Evolutionary conservation across 2,329 filamentous ascomycete genomes (phyloP).

Genomic region (Madurella mycetomatis): DNA sequence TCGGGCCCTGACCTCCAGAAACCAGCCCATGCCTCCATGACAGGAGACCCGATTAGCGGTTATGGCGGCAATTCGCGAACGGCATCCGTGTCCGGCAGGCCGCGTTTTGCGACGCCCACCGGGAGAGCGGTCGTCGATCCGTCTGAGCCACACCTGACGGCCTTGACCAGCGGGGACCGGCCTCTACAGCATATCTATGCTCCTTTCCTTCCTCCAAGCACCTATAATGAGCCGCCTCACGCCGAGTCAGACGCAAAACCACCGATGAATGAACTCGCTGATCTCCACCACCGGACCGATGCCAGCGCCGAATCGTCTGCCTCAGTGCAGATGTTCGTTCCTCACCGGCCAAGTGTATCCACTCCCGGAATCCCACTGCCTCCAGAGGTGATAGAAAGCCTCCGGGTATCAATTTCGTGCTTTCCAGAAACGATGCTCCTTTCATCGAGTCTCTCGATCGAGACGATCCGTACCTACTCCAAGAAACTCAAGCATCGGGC

Average conservation of each 20-base stretch:
- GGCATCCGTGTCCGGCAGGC: neutral
- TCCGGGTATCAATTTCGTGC: conserved; percentile 50
- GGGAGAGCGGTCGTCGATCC: conserved; percentile 21
- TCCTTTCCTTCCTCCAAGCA: neutral
- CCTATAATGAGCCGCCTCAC: neutral
- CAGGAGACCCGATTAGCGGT: no score
- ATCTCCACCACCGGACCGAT: neutral
- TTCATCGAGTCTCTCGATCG: conserved; percentile 51
- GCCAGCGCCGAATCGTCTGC: neutral
- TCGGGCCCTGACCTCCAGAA: neutral
- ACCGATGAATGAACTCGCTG: neutral
- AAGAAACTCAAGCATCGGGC: conserved; percentile 46
- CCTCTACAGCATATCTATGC: neutral
- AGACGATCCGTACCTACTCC: conserved; percentile 54
- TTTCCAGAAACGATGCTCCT: conserved; percentile 58
- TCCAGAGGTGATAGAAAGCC: conserved; percentile 49
- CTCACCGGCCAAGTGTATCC: neutral
- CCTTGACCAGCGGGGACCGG: neutral
- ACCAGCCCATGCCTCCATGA: no score
- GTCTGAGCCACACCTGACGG: conserved; percentile 15
- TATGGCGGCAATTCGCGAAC: neutral
- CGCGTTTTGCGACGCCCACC: conserved; percentile 11
- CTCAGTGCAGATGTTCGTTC: neutral
- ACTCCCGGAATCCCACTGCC: conserved; percentile 44
- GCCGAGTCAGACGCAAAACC: neutral